Evolutionary conservation across 495 filamentous ascomycete species (phyloP), one percentile per base, ranked within the genome.

Genomic region (Cladorrhinum samala): DNA sequence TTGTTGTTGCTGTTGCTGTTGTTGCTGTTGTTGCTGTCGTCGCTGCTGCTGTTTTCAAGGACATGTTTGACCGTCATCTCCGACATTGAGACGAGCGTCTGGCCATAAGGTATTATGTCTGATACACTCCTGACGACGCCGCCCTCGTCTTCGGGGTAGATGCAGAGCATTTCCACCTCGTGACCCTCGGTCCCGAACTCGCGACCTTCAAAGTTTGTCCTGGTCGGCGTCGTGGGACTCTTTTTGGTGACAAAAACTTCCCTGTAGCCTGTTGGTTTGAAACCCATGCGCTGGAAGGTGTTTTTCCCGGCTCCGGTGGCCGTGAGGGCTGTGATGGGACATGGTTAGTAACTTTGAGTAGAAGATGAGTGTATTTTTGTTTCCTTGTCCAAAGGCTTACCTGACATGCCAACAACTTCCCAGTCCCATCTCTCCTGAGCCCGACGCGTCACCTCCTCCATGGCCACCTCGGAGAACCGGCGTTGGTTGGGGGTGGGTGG

Each of bases 401-500:
- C 67, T 36, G 67, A 69, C 5, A 58, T 36, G 0, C 67, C 67
- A 43, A 64, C 20, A 36, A 69, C 48, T 30, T 39, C 52, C 67
- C 67, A 69, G 1, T 37, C 41, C 23, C 2, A 25, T 30, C 16
- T 44, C 11, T 13, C 46, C 25, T 16, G 38, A 17, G 39, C 63
- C 24, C 61, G 50, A 3, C 48, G 33, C 42, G 50, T 18, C 2
- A 65, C 52, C 40, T 64, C 59, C 2, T 55, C 52, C 19, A 69
- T 19, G 0, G 59, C 65, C 36, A 59, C 30, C 43, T 62, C 59
- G 0, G 61, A 50, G 54, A 66, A 69, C 16, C 56, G 11, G 38
- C 30, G 52, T 25, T 47, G 45, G 14, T 47, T 47, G 21, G 45
- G 8, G 0, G 45, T 47, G n/a, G 45, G 45, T 19, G 45, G 45